Evolutionary conservation across 768 basidiomycete species (phyloP), one percentile per base, ranked within the genome.

Genomic region (Boletus sp.): DNA sequence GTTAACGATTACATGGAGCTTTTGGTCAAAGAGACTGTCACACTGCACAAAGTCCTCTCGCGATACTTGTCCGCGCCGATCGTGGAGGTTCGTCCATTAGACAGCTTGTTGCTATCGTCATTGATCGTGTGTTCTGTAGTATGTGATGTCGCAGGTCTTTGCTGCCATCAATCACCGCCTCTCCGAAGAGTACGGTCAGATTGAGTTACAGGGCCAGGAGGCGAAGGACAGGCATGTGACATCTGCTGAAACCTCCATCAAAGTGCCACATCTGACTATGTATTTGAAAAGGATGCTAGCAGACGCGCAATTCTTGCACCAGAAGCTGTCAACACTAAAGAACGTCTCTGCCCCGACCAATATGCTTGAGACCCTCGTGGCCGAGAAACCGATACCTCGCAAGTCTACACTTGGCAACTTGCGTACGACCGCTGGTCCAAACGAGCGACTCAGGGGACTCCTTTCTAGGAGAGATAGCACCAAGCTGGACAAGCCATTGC

Each of bases 61-160:
- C 88, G 95, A 45, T 98, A 97, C 72, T 77, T 98, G 29, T 77
- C 90, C 15, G 71, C 77, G 42, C 78, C 82, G 32, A 80, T 93
- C 27, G 90, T 97, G 41, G 92, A 95, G 83, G 93, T 92, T 65
- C 65, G 65, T 57, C 21, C 27, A 7, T 37, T 30, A 41, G 23
- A 56, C 41, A 48, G 23, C 38, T 38, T 55, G 47, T 59, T 55
- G 56, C 43, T 14, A 45, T 39, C 25, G 19, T 60, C 52, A 42
- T 47, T 56, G 55, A 63, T 32, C 40, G 49, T 30, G 47, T 43
- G 53, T 55, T 56, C 50, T 57, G 23, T 68, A 97, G 91, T 83
- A 82, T 69, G 93, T 99, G 67, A 95, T 98, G 91, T 83, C 85
- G 34, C 92, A 98, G 67, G 97, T 98, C 14, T 87, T 98, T 56